phyloP scores from a whole-genome alignment of 208 protist species.

The Trypanosoma vivax region DNA sequence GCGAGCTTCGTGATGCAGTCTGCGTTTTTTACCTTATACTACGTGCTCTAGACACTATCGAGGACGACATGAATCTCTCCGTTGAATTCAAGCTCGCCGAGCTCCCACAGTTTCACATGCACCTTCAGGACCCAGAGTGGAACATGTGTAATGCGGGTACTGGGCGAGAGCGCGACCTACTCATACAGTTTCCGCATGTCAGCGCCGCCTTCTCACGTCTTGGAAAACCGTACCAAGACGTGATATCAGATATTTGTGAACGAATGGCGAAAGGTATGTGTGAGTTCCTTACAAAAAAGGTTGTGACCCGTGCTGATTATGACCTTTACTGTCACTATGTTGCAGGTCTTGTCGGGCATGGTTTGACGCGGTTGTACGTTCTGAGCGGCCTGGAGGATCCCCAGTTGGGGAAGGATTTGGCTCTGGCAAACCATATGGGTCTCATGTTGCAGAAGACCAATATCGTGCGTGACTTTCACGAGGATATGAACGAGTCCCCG shows the following conservation, averaged over 20 bases:
- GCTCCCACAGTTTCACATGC: constrained; percentile 74
- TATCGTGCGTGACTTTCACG: constrained; percentile 96
- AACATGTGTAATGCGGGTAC: constrained; percentile 47
- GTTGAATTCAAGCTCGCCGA: constrained; percentile 59
- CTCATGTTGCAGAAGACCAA: constrained; percentile 98
- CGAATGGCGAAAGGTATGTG: constrained; percentile 94
- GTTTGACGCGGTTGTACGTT: constrained; percentile 89
- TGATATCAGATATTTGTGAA: constrained; percentile 91
- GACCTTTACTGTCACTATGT: constrained; percentile 97
- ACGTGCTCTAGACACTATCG: constrained; percentile 92
- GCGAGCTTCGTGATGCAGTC: constrained; percentile 82
- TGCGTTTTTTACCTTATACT: constrained; percentile 97
- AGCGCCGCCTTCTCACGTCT: constrained; percentile 58
- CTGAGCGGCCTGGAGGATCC: constrained; percentile 77
- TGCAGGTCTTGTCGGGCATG: constrained; percentile 95
- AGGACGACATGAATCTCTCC: constrained; percentile 90
- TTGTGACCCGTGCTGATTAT: constrained; percentile 85
- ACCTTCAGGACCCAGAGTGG: constrained; percentile 46
- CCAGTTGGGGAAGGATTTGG: constrained; percentile 45
- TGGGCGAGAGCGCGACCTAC: constrained; percentile 61
- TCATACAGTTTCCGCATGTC: constrained; percentile 67
- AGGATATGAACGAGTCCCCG: constrained; percentile 90
- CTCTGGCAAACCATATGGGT: constrained; percentile 92
- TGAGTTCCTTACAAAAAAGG: constrained; percentile 73
- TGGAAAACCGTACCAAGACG: constrained; percentile 59